A percentile compares a stretch with the other conserved stretches of the same genome.
Evolutionary conservation across 345 rosid species (phyloP).

Genomic region (Triadica sebifera): DNA sequence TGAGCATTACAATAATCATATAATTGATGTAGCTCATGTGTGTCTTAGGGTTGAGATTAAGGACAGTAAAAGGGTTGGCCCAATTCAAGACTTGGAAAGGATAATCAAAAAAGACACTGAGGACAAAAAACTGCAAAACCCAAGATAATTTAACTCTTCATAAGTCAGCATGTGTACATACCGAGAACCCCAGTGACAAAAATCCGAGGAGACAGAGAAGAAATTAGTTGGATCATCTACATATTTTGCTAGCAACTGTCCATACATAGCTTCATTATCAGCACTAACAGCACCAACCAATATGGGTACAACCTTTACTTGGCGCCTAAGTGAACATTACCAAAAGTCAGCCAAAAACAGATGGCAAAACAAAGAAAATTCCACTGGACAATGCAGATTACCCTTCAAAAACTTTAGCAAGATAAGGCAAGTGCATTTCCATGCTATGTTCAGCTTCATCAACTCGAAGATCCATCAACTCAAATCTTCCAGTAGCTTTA

Average conservation of each 20-base stretch:
- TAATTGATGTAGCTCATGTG: neutral
- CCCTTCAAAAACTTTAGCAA: conserved; percentile 93
- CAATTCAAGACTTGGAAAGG: neutral
- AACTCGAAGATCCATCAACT: conserved; percentile 70
- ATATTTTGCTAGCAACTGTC: conserved; percentile 71
- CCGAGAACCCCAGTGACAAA: conserved; percentile 99
- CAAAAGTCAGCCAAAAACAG: conserved; percentile 13
- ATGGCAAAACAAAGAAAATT: neutral
- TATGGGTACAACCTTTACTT: conserved; percentile 85
- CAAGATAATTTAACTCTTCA: neutral
- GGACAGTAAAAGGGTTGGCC: neutral
- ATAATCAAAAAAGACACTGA: neutral
- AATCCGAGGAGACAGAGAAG: conserved; percentile 93
- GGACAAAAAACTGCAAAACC: neutral
- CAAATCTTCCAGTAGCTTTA: conserved; percentile 81
- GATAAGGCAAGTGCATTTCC: conserved; percentile 99
- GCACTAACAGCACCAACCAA: conserved; percentile 81
- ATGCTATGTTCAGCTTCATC: conserved; percentile 98
- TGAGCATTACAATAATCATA: neutral
- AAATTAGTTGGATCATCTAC: conserved; percentile 85
- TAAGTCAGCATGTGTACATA: conserved; percentile 18
- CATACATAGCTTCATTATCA: conserved; percentile 86
- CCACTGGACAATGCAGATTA: conserved; percentile 21
- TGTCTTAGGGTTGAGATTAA: neutral
- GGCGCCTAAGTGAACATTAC: conserved; percentile 47